Evolutionary conservation across 2,329 filamentous ascomycete genomes (phyloP), one percentile per base, ranked within the genome.

Genomic region (Arthrobotrys pseudoclavata): DNA sequence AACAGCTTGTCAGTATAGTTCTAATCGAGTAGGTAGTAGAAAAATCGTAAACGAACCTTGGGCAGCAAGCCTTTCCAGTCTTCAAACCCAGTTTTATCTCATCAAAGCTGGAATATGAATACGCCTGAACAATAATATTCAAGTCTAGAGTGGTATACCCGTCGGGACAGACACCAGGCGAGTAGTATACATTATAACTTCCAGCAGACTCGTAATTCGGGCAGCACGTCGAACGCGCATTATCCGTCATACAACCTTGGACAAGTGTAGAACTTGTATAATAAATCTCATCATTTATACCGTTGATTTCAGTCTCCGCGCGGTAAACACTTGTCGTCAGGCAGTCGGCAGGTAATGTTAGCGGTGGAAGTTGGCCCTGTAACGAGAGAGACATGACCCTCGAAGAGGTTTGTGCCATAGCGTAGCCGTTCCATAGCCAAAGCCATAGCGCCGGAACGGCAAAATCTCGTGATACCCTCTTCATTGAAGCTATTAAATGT

Each of bases 351-450:
- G 60, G 40, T 15, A 63, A 22, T 48, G 60, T 63, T 34, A 63
- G 40, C 1, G 60, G 60, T 15, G 60, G 60, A 63, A 63, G 60
- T 63, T 63, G 60, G 24, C 60, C 60, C 48, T 63, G 60, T 10
- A 48, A 63, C 24, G 60, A 63, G 15, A 63, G 60, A 63, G 60
- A 63, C 60, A 63, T 63, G n/a, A 63, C 60, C 24, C 60, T 63
- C 40, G 60, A 63, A 9, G 60, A 63, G 9, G 55, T 60, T 48
- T 63, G 60, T 29, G 60, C 60, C 60, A 48, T 29, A 42, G 60
- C 60, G 60, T 48, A 63, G 60, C 42, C 42, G 13, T 47, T 48
- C 55, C 55, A 60, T 31, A 47, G 37, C 60, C 60, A 48, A 47
- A 63, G 40, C 60, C 40, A 63, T 63, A 63, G 26, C n/a, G 60